Conservation (phyloP, 1,139 yeast genomes). For the Kodamaea sp. region DNA sequence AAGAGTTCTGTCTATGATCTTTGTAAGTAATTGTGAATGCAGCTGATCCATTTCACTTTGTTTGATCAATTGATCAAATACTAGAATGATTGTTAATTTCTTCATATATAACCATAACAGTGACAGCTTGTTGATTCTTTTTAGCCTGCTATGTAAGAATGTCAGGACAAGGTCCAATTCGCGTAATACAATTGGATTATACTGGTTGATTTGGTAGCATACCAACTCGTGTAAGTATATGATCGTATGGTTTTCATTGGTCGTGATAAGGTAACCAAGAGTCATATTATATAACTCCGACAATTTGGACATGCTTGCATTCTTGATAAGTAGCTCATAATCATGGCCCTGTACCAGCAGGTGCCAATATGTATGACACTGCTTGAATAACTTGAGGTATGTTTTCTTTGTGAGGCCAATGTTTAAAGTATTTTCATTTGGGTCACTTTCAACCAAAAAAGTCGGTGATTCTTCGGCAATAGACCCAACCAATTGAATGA, state of each 20-base stretch:
- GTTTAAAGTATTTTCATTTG: conserved; percentile 22
- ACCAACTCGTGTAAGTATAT: conserved; percentile 29
- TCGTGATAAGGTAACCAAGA: conserved; percentile 34
- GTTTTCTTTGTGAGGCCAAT: conserved; percentile 33
- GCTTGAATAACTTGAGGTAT: conserved; percentile 32
- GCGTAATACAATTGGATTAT: conserved; percentile 5
- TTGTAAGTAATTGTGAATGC: conserved; percentile 1
- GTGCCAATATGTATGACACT: conserved; percentile 35
- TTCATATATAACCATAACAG: conserved; percentile 38
- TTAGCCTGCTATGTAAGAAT: conserved; percentile 31
- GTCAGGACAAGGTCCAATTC: conserved; percentile 34
- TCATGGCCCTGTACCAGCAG: conserved; percentile 4
- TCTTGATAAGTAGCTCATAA: conserved; percentile 4
- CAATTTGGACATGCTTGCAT: conserved; percentile 1
- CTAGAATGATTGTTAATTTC: conserved; percentile 23
- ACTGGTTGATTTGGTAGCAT: conserved; percentile 14
- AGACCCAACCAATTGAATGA: conserved; percentile 20
- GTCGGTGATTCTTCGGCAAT: conserved; percentile 4
- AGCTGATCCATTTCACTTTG: neutral
- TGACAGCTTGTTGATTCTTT: conserved; percentile 42
- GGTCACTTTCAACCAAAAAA: conserved; percentile 10
- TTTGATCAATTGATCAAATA: conserved; percentile 9
- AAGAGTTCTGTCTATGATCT: conserved; percentile 20
- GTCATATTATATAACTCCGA: conserved; percentile 23
- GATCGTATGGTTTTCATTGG: conserved; percentile 41